These are phyloP conservation scores for Flaveria trinervia DNA, from an alignment of 129 eudicot genomes.

Conservation along the genomic window DNA sequence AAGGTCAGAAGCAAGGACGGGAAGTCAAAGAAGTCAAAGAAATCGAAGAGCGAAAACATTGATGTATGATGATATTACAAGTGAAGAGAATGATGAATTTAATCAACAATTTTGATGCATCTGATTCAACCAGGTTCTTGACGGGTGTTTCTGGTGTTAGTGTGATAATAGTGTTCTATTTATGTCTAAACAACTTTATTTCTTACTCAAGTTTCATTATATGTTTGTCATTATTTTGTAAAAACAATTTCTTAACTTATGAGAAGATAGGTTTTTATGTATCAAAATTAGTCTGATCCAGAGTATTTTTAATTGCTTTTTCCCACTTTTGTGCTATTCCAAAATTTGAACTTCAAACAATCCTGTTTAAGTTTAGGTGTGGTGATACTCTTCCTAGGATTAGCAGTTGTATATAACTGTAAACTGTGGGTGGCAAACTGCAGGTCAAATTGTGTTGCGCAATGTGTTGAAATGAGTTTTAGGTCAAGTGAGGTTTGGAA, in stretches of 20 bases:
- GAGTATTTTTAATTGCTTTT: not conserved
- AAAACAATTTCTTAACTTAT: not conserved
- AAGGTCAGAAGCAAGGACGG: conserved; percentile 35
- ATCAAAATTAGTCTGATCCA: not conserved
- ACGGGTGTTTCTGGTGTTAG: conserved; percentile 12
- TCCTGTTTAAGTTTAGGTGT: no score
- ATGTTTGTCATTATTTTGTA: conserved; percentile 4
- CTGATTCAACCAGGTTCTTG: conserved; percentile 1
- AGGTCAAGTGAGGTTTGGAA: no score
- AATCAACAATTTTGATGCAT: conserved; percentile 25
- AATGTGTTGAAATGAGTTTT: no score
- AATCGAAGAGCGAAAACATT: conserved; percentile 18
- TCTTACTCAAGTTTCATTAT: not conserved
- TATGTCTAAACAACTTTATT: not conserved
- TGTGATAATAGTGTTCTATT: not conserved
- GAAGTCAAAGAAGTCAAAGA: conserved; percentile 52
- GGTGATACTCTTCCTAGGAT: no score
- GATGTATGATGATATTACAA: conserved; percentile 33
- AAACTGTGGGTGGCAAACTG: no score
- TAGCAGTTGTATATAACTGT: no score
- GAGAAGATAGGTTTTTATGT: not conserved
- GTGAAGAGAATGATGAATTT: not conserved
- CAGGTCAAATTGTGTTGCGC: no score
- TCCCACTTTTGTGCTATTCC: not conserved
- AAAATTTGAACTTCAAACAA: not conserved